A percentile compares a stretch with the other conserved stretches of the same genome.
These are phyloP conservation scores for Zopfia rhizophila DNA, from an alignment of 2,329 filamentous ascomycete species.

Conservation along the genomic window DNA sequence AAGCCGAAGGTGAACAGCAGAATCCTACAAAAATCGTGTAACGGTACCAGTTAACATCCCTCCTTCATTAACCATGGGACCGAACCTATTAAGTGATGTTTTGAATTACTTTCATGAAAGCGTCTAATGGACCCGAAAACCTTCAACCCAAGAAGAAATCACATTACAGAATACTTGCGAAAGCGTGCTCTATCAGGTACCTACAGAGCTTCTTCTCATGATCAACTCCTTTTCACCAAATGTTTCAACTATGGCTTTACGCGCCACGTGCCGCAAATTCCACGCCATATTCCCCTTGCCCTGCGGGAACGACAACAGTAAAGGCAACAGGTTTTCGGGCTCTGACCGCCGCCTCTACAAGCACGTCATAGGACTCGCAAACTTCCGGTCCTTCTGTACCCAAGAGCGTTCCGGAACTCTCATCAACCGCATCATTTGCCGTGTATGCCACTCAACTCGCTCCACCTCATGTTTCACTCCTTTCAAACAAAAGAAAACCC, in stretches of 20 bases:
- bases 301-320: too few species aligned
- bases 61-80: too few species aligned
- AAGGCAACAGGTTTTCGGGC: background rate
- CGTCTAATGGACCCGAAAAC: too few species aligned
- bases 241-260: constrained; percentile 8
- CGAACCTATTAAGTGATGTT: too few species aligned
- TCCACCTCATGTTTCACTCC: constrained; percentile 1
- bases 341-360: constrained; percentile 7
- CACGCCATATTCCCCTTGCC: constrained; percentile 1
- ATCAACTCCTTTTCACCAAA: constrained; percentile 7
- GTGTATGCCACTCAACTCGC: constrained; percentile 5
- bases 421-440: constrained; percentile 3
- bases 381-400: constrained; percentile 6
- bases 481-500: constrained; percentile 8
- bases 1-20: too few species aligned
- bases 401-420: constrained; percentile 3
- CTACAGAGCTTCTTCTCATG: constrained; percentile 26
- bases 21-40: too few species aligned
- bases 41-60: too few species aligned
- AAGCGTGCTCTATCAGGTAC: constrained; percentile 16
- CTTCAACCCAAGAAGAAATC: constrained; percentile 7
- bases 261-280: constrained; percentile 15
- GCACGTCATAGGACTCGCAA: background rate
- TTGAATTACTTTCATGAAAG: too few species aligned
- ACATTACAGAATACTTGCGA: constrained; percentile 2